Base-by-base conservation (phyloP, 2,329 filamentous ascomycete species). In the Clonostachys sp. region DNA sequence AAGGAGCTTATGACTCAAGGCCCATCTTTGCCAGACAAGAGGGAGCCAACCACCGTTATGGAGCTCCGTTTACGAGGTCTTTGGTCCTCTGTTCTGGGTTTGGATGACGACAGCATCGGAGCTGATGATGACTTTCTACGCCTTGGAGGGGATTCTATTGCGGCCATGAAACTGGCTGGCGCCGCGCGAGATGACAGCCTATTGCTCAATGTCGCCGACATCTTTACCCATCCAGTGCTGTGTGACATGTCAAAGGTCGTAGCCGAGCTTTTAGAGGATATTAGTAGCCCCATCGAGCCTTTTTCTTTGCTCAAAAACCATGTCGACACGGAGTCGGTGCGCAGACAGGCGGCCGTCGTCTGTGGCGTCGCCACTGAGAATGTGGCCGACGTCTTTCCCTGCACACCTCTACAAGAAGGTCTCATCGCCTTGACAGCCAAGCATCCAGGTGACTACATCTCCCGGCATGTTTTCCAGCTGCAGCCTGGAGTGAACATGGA, bases 341-440 rank as follows among this genome's bases (percentile, higher is more conserved):
- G 57, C 24, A 52, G 60, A 12, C 34, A 48, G 3, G 64, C 61
- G 3, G 42, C 42, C 36, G 20, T 45, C 33, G 43, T 41, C 18
- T 20, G 30, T 41, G 54, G 58, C 44, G 53, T 56, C 42, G 56
- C 53, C 12, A 45, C 5, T 16, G 50, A 57, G 2, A 44, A 45
- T 17, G 59, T 79, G 5, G 72, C 78, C 42, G 77, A 82, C 49
- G 58, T 77, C 0, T 81, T 78, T 46, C 77, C 77, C 2, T 79
- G 75, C 60, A 77, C 75, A 0, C 71, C 76, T 1, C 61, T 79
- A 2, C 78, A 82, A 50, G 76, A 79, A 54, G 75, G 71, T 2
- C 66, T 81, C 3, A 72, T 81, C 63, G 74, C 76, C 1, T 57
- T 81, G 6, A 75, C 77, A 3, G 66, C 70, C 48, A 77, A 75